Evolutionary conservation across 768 basidiomycete genomes (phyloP).

Genomic region (Lenzites betulinus): DNA sequence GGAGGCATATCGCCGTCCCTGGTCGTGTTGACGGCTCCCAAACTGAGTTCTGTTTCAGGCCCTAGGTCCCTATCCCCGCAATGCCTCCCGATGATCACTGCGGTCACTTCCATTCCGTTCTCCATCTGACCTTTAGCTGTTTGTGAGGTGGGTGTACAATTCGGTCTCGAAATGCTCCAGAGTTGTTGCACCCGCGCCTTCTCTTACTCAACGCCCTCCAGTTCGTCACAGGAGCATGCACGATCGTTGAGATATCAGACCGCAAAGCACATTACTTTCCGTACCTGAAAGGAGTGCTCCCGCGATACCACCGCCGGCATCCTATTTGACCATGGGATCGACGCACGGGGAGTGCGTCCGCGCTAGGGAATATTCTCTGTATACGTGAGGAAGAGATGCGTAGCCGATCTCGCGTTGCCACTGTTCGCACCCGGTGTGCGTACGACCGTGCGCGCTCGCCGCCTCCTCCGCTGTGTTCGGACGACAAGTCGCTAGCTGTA

Average conservation of each 20-base stretch:
- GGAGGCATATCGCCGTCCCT: neutral
- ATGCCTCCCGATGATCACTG: neutral
- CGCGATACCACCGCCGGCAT: neutral
- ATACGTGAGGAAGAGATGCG: neutral
- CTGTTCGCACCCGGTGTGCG: neutral
- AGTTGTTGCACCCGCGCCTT: neutral
- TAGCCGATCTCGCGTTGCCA: neutral
- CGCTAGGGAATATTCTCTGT: neutral
- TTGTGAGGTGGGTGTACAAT: neutral
- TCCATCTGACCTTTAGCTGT: neutral
- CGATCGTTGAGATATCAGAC: neutral
- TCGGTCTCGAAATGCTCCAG: neutral
- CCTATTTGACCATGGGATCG: neutral
- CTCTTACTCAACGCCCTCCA: neutral
- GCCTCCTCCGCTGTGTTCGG: neutral
- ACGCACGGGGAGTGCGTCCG: neutral
- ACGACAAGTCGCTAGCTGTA: neutral
- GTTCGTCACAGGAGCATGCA: neutral
- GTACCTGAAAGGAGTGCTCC: neutral
- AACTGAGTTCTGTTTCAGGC: neutral
- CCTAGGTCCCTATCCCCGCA: neutral
- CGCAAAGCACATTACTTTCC: neutral
- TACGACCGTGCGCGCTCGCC: neutral
- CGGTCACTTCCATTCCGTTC: conserved; percentile 4
- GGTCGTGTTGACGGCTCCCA: neutral